phyloP scores from a whole-genome alignment of 345 rosid genomes.

The Hirschfeldia incana region DNA sequence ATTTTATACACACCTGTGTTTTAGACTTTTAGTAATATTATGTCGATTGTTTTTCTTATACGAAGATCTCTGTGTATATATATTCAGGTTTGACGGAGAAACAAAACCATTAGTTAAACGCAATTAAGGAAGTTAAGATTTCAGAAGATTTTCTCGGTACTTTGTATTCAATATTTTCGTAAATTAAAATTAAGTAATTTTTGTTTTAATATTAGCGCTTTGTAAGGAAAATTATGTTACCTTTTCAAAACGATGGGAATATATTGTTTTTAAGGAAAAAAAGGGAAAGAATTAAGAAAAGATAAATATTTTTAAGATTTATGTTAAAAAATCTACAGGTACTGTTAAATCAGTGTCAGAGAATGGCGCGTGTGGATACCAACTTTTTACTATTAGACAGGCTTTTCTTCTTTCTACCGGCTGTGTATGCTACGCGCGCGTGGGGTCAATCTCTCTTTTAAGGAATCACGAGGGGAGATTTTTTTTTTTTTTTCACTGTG shows the following conservation, averaged over 20 bases:
- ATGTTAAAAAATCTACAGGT: slow-evolving; percentile 21
- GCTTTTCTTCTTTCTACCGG: background rate
- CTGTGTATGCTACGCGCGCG: slow-evolving; percentile 19
- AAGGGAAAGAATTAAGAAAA: background rate
- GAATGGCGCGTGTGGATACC: slow-evolving; percentile 33
- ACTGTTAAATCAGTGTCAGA: slow-evolving; percentile 41
- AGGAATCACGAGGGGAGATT: background rate
- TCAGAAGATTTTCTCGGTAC: slow-evolving; percentile 6
- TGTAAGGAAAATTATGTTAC: slow-evolving; percentile 5
- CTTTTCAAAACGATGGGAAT: slow-evolving; percentile 26
- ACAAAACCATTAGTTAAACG: background rate
- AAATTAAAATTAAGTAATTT: background rate
- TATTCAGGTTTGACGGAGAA: slow-evolving; percentile 10
- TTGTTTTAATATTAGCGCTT: background rate
- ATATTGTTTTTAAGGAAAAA: slow-evolving; percentile 22
- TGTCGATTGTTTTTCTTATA: slow-evolving; percentile 7
- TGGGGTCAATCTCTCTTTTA: background rate
- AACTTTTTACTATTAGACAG: slow-evolving; percentile 18
- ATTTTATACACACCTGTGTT: slow-evolving; percentile 1
- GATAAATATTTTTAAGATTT: background rate
- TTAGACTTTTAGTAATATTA: slow-evolving; percentile 1
- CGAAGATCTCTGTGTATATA: background rate
- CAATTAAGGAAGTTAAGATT: slow-evolving; percentile 14
- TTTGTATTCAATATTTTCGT: background rate
- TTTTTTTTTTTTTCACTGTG: slow-evolving; percentile 4